Evolutionary conservation across 2,329 filamentous ascomycete species (phyloP), one percentile per base, ranked within the genome.

Genomic region (Stagonosporopsis rhizophila): DNA sequence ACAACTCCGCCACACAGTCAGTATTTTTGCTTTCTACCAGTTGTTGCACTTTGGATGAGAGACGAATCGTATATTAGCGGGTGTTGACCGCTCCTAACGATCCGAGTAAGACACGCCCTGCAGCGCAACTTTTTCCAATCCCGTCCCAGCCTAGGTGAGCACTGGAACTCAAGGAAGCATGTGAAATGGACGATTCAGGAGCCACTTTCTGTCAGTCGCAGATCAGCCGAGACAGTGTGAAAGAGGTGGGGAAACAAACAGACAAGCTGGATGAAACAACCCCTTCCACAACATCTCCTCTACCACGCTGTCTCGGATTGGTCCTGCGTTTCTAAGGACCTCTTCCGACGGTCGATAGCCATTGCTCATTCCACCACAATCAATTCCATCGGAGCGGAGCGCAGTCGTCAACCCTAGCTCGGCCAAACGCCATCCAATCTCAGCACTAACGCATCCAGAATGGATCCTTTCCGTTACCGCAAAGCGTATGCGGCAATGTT

Each of bases 401-500:
- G 49, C 41, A 38, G 40, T 41, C 30, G 25, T 32, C 27, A 44
- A 41, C 44, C 30, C 45, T 38, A 35, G 22, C 17, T 42, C 35
- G 17, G 8, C n/a, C 25, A 15, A 32, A 3, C 6, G 7, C 9
- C 28, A 5, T 52, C 23, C 27, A 37, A 30, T 42, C 35, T 34
- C 28, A 46, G 40, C 53, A 64, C 62, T 61, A 51, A 65, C 61
- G 51, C 49, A 55, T 47, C 53, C 62, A 72, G 60, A 59, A 75
- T 75, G 73, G 73, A 75, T 56, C 73, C 73, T 49, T 72, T 67
- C 41, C 66, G 70, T 47, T 75, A 75, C 51, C 68, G 73, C 28
- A 73, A 74, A 52, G 73, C 73, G 38, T 75, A 75, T 57, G 70
- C 71, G 57, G 73, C 73, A 25, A 72, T 75, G 71, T 62, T 74